Conservation (phyloP, 2,329 filamentous ascomycete species). For the Xylariales sp. region DNA sequence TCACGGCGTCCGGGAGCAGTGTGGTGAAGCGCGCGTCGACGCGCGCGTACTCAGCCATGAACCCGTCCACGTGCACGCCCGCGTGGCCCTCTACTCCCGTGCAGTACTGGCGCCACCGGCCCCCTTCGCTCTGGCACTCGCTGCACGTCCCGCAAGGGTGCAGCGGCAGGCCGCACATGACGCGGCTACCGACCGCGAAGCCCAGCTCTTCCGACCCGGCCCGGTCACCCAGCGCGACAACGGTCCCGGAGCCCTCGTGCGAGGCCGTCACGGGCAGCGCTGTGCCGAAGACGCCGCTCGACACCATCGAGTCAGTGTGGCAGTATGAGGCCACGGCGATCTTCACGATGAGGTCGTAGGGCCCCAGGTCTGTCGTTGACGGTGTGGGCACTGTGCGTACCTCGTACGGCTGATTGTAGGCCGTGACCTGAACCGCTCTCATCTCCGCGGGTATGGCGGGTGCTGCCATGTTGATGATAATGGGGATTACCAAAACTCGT, state of each 20-base stretch:
- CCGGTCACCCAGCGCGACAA: slow-evolving; percentile 45
- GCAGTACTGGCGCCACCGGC: slow-evolving; percentile 51
- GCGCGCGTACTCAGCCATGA: slow-evolving; percentile 52
- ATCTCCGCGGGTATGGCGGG: slow-evolving; percentile 21
- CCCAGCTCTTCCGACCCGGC: slow-evolving; percentile 27
- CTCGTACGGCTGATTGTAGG: slow-evolving; percentile 51
- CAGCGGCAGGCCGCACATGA: slow-evolving; percentile 51
- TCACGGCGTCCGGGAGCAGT: slow-evolving; percentile 41
- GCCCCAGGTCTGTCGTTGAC: slow-evolving; percentile 33
- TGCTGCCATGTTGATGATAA: too few relatives aligned
- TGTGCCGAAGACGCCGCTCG: slow-evolving; percentile 40
- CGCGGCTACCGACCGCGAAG: slow-evolving; percentile 46
- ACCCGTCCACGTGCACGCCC: slow-evolving; percentile 48
- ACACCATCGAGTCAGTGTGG: slow-evolving; percentile 58
- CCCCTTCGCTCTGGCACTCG: slow-evolving; percentile 44
- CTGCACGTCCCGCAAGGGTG: slow-evolving; percentile 48
- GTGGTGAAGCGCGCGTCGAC: slow-evolving; percentile 43
- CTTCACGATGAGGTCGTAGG: slow-evolving; percentile 55
- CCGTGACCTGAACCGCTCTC: slow-evolving; percentile 24
- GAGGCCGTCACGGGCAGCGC: slow-evolving; percentile 48
- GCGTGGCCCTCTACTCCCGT: slow-evolving; percentile 34
- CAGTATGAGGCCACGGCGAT: slow-evolving; percentile 57
- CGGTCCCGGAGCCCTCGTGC: slow-evolving; percentile 53
- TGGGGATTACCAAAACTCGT: too few relatives aligned
- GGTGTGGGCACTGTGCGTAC: slow-evolving; percentile 46